Conservation (phyloP, 140 eudicot species). For the Stevia rebaudiana region DNA sequence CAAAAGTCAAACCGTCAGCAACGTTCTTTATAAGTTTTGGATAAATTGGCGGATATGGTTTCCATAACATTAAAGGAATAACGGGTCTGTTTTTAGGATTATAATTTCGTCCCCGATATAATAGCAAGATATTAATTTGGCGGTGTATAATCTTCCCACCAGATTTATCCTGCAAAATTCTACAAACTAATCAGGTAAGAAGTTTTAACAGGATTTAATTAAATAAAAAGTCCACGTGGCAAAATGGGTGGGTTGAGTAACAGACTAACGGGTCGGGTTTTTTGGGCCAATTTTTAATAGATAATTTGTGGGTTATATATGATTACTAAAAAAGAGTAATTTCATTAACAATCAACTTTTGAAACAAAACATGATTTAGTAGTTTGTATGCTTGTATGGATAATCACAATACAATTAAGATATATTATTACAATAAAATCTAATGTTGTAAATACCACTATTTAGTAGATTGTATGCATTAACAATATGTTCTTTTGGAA, state of each 20-base stretch:
- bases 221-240: neutral
- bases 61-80: slow-evolving; percentile 87
- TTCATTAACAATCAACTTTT: neutral
- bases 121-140: slow-evolving; percentile 58
- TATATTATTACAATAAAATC: neutral
- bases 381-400: neutral
- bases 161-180: slow-evolving; percentile 75
- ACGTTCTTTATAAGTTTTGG: slow-evolving; percentile 91
- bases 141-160: slow-evolving; percentile 80
- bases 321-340: neutral
- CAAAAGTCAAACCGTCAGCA: slow-evolving; percentile 84
- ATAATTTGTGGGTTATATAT: neutral
- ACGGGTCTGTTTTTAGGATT: slow-evolving; percentile 51
- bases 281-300: neutral
- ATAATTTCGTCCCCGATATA: slow-evolving; percentile 83
- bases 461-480: slow-evolving; percentile 2
- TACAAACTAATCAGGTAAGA: slow-evolving; percentile 28
- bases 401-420: slow-evolving; percentile 38
- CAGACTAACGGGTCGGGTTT: neutral
- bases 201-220: neutral
- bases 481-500: neutral
- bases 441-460: neutral
- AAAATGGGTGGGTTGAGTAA: neutral
- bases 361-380: neutral
- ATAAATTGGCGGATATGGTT: slow-evolving; percentile 82